These are phyloP conservation scores for Orbilia javanica DNA, from an alignment of 2,329 filamentous ascomycete genomes.

Conservation along the genomic window DNA sequence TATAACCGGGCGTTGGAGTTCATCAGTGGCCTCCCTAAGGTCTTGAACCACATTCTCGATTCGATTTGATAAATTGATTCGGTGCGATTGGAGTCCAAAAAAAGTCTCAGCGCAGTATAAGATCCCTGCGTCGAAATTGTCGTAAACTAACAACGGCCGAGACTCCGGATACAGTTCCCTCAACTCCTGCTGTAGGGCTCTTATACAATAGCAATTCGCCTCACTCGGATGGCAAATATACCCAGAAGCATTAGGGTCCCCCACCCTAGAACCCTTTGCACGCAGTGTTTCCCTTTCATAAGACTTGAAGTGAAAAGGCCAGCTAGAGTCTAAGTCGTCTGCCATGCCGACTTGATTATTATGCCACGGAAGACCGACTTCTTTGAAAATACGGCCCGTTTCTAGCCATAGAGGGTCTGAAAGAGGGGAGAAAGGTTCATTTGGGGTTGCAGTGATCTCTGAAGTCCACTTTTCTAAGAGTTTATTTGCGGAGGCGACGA, in stretches of 20 bases:
- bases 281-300: conserved; percentile 20
- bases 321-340: conserved; percentile 42
- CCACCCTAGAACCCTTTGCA: conserved; percentile 33
- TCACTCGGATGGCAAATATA: conserved; percentile 25
- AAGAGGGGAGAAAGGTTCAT: conserved; percentile 21
- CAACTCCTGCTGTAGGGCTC: conserved; percentile 42
- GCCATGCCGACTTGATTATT: conserved; percentile 41
- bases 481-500: background rate
- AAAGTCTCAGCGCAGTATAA: conserved; percentile 3
- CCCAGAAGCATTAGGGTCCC: conserved; percentile 20
- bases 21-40: background rate
- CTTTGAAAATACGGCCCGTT: conserved; percentile 2
- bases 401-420: conserved; percentile 37
- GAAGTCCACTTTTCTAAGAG: conserved; percentile 6
- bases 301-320: conserved; percentile 42
- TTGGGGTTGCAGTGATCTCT: background rate
- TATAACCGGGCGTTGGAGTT: conserved; percentile 16
- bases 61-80: conserved; percentile 1
- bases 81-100: conserved; percentile 29
- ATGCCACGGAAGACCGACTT: conserved; percentile 40
- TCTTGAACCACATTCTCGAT: conserved; percentile 4
- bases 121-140: conserved; percentile 25
- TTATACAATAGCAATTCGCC: conserved; percentile 47
- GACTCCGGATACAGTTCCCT: conserved; percentile 11
- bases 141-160: conserved; percentile 24